A percentile compares a stretch with the other conserved stretches of the same genome.
Evolutionary conservation across 805 yeast genomes (phyloP).

Genomic region (Priceomyces melissophilus): DNA sequence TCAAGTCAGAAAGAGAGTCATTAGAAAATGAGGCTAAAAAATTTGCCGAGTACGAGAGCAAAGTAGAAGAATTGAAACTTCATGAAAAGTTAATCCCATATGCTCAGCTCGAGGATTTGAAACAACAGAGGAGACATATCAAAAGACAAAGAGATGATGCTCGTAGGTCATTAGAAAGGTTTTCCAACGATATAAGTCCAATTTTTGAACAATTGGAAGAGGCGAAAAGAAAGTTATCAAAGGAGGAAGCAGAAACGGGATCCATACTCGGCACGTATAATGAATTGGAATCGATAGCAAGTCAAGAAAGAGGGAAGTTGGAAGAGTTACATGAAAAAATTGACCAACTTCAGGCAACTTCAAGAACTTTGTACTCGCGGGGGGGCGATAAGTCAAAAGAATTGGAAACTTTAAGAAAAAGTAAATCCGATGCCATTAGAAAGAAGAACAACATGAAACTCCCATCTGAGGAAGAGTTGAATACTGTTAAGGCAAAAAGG

Average conservation of each 20-base stretch:
- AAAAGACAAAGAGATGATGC: constrained; percentile 35
- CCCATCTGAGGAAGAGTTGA: constrained; percentile 26
- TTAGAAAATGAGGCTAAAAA: constrained; percentile 45
- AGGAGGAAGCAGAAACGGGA: constrained; percentile 7
- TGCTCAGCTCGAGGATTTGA: constrained; percentile 38
- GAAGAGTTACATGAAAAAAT: constrained; percentile 5
- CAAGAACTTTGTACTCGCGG: constrained; percentile 9
- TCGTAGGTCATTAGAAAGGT: constrained; percentile 26
- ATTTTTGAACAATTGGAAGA: constrained; percentile 11
- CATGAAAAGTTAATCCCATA: constrained; percentile 41
- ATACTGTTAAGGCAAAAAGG: constrained; percentile 17
- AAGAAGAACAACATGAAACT: constrained; percentile 23
- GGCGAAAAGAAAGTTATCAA: constrained; percentile 5
- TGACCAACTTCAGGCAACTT: constrained; percentile 7
- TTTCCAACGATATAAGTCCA: constrained; percentile 22
- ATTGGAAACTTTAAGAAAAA: constrained; percentile 8
- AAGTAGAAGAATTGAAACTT: constrained; percentile 34
- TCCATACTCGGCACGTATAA: constrained; percentile 5
- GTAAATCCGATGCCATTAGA: constrained; percentile 9
- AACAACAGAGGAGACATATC: constrained; percentile 26
- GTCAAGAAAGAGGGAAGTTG: constrained; percentile 1
- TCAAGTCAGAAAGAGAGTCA: constrained; percentile 34
- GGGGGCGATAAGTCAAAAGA: constrained; percentile 20
- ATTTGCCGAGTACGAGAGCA: constrained; percentile 44
- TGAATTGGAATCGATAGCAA: constrained; percentile 5